Evolutionary conservation across 2,329 filamentous ascomycete genomes (phyloP), one percentile per base, ranked within the genome.

Genomic region (Sclerotinia spermophila): DNA sequence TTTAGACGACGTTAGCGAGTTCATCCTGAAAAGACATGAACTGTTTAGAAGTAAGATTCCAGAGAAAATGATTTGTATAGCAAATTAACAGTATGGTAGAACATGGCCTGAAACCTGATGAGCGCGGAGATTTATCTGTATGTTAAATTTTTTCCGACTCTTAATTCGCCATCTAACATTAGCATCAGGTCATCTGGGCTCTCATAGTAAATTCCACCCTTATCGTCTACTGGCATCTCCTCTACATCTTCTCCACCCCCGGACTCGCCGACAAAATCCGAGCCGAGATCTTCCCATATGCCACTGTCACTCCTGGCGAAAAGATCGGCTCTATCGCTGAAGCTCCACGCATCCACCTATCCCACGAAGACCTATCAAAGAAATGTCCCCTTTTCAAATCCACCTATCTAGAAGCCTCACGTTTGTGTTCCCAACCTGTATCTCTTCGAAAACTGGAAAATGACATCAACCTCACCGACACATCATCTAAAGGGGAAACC

Each of bases 191-290:
- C 11, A 77, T 87, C 35, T 88, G 86, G 86, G 84, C 84, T 15
- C 79, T 85, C 76, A 84, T 86, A 73, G 83, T 83, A 24, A 86
- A 88, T 73, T 81, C 83, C 7, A 83, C 83, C 66, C 81, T 82
- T 5, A 77, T 87, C 68, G 80, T 83, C n/a, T 86, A 85, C 75
- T 86, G 85, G 84, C 81, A 83, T 72, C 72, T 86, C 13, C 77
- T 84, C 38, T 82, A 83, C 64, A 81, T 86, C 53, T 81, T 82
- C 68, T 78, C 81, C 1, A 80, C 81, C 21, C 78, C 80, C 2
- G 75, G 76, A 0, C 79, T 86, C 21, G 74, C 83, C 27, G 75
- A 79, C 21, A 78, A 81, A 13, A 79, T 86, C 27, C 79, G 83
- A 13, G 75, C 79, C 56, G 85, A 87, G 74, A 82, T 85, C 40